Evolutionary conservation across 139 green algal species (phyloP), one percentile per base, ranked within the genome.

Genomic region (Gonium pectorale): DNA sequence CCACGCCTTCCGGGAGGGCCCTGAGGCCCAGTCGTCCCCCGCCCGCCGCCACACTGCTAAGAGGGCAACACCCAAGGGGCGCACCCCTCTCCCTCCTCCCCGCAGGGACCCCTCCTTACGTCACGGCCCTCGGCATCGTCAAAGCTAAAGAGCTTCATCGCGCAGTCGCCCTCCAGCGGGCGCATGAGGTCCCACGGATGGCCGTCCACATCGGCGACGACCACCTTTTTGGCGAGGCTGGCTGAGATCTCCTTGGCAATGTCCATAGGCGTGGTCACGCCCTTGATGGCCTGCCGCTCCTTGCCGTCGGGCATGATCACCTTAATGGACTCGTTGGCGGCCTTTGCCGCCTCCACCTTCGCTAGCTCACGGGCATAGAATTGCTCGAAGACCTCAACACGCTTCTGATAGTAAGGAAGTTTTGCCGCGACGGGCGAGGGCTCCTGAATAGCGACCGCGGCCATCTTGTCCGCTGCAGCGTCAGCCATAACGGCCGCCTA

Each of bases 261-360:
- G 81, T 99, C 97, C 87, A 98, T 90, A 0, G 97, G 97, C 0
- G 95, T 98, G 51, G 97, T 99, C 4, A 95, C 93, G 31, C 91
- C 92, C 86, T 94, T 93, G 37, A 99, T 74, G n/a, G 81, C 97
- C 1, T 90, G 33, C 67, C 90, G 92, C 52, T 91, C 81, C 3
- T 80, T 84, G 24, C 96, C 95, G 78, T 98, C 93, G 3, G 97
- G 97, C 89, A 99, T 79, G 2, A 92, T 95, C n/a, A 99, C 88
- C 66, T 88, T 95, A 90, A 98, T 97, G 17, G 86, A 46, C 35
- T 89, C 91, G 21, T 85, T 87, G 29, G 88, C 90, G 37, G 79
- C 83, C 56, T 91, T 92, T 6, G 93, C 94, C 8, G 78, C 86
- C 59, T 91, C 90, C 2, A 96, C 43, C 40, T 79, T 80, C 1